Percentiles rank a stretch among this genome's conserved stretches.
These are phyloP conservation scores for Singerocomus inundabilis DNA, from an alignment of 1,284 basidiomycete genomes.

Conservation along the genomic window DNA sequence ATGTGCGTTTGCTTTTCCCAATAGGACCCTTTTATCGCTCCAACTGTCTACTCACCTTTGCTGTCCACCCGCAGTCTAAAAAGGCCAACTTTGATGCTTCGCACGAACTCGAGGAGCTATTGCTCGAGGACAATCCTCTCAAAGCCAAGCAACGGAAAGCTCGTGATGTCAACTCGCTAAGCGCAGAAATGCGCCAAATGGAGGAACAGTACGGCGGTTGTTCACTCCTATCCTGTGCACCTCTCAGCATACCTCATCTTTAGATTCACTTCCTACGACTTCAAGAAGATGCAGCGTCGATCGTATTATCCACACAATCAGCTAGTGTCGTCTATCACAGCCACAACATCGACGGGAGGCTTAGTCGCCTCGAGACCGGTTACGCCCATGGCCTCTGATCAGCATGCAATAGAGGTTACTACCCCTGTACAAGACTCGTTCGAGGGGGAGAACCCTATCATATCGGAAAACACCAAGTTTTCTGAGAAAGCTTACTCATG, in stretches of 20 bases:
- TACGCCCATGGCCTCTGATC: constrained; percentile 39
- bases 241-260: background rate
- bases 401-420: constrained; percentile 16
- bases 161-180: constrained; percentile 78
- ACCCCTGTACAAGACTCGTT: constrained; percentile 21
- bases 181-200: constrained; percentile 93
- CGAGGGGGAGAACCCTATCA: constrained; percentile 18
- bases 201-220: constrained; percentile 83
- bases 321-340: constrained; percentile 50
- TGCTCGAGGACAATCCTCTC: constrained; percentile 95
- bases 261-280: constrained; percentile 81
- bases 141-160: constrained; percentile 93
- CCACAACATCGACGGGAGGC: constrained; percentile 43
- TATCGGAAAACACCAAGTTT: constrained; percentile 19
- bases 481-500: constrained; percentile 33
- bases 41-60: background rate
- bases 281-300: constrained; percentile 78
- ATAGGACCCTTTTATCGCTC: background rate
- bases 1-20: constrained; percentile 54
- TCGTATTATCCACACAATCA: constrained; percentile 82
- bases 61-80: constrained; percentile 62
- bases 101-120: constrained; percentile 93
- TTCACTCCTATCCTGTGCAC: background rate
- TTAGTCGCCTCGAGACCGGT: constrained; percentile 45
- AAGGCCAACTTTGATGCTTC: constrained; percentile 99